Percentiles rank a stretch among this genome's conserved stretches.
phyloP scores from a whole-genome alignment of 768 basidiomycete species.

The Tricholoma matsutake region DNA sequence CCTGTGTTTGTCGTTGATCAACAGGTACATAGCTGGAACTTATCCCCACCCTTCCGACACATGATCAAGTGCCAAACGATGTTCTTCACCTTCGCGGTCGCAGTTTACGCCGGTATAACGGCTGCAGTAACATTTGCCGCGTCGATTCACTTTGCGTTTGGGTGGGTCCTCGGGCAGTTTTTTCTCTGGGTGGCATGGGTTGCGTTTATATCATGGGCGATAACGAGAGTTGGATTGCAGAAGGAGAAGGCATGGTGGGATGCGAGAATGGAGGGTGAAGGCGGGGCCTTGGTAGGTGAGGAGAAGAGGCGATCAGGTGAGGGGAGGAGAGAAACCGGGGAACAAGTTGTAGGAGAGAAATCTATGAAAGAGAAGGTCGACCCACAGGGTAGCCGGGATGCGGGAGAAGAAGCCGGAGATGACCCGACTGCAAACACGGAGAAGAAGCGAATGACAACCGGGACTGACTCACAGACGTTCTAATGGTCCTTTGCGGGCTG shows the following conservation, averaged over 20 bases:
- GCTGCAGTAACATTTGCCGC: constrained; percentile 28
- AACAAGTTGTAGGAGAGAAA: not conserved
- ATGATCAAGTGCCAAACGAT: constrained; percentile 23
- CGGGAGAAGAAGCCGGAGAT: no score
- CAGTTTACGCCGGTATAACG: constrained; percentile 25
- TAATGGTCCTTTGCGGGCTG: no score
- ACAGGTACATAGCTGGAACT: constrained; percentile 17
- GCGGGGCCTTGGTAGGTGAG: not conserved
- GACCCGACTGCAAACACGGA: not conserved
- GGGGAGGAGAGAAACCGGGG: not conserved
- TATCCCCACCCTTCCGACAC: constrained; percentile 26
- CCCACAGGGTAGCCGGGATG: not conserved
- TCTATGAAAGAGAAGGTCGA: not conserved
- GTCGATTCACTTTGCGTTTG: constrained; percentile 27
- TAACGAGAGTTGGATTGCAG: constrained; percentile 16
- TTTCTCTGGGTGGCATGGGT: constrained; percentile 24
- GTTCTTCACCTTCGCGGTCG: constrained; percentile 22
- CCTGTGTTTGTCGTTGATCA: not conserved
- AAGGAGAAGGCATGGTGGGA: constrained; percentile 19
- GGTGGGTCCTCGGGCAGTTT: constrained; percentile 27
- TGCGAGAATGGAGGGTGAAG: not conserved
- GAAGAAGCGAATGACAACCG: not conserved
- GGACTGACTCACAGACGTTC: no score
- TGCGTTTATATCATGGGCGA: constrained; percentile 16
- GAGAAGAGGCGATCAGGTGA: not conserved